Evolutionary conservation across 2,329 filamentous ascomycete species (phyloP).

Genomic region (Volutella citrinella): DNA sequence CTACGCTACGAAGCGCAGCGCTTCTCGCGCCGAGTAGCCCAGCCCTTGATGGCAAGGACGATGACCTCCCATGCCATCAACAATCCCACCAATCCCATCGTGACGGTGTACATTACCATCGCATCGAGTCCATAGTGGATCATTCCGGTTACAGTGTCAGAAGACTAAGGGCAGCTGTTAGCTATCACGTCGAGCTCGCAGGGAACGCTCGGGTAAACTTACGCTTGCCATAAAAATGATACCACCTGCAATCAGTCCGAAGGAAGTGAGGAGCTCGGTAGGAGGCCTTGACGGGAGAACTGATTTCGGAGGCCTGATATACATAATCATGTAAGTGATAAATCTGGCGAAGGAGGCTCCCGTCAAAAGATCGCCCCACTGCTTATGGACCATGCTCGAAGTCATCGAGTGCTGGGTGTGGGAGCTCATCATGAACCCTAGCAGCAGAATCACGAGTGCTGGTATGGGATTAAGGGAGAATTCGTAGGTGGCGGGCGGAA

Average conservation of each 20-base stretch:
- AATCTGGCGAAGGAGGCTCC: constrained; percentile 76
- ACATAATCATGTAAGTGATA: constrained; percentile 77
- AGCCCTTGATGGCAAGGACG: constrained; percentile 80
- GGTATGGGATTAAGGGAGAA: constrained; percentile 88
- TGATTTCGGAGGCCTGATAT: constrained; percentile 76
- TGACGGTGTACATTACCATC: constrained; percentile 91
- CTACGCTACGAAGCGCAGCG: constrained; percentile 3
- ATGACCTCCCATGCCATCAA: constrained; percentile 83
- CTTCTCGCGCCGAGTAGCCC: constrained; percentile 60
- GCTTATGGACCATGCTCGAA: constrained; percentile 87
- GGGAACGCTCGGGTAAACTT: constrained; percentile 36
- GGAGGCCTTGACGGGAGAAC: constrained; percentile 80
- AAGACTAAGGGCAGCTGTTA: constrained; percentile 48
- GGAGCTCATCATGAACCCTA: constrained; percentile 93
- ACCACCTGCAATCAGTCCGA: constrained; percentile 84
- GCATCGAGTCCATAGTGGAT: constrained; percentile 75
- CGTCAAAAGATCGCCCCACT: constrained; percentile 85
- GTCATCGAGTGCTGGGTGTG: constrained; percentile 83
- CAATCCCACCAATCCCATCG: constrained; percentile 77
- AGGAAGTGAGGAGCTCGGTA: constrained; percentile 82
- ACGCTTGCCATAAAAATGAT: constrained; percentile 90
- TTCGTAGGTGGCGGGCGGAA: constrained; percentile 63
- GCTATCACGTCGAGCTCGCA: constrained; percentile 7
- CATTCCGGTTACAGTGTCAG: constrained; percentile 74
- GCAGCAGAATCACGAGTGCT: constrained; percentile 76